Evolutionary conservation across 345 rosid species (phyloP), one percentile per base, ranked within the genome.

Genomic region (Citrus inodora): DNA sequence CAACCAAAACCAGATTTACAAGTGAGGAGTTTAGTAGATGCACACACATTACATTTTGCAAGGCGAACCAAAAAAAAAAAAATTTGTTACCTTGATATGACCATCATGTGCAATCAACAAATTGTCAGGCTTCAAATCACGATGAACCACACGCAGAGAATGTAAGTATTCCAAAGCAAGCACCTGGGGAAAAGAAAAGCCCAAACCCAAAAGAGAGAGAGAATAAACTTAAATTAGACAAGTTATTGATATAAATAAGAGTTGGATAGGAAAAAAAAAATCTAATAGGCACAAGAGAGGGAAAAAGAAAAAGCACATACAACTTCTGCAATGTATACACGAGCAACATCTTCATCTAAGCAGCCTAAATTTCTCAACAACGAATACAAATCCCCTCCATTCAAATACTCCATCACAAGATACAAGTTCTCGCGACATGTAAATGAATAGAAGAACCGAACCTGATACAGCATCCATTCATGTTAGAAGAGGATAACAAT

Each of bases 321-420:
- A 75, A 97, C 97, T 94, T 97, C 99, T 10, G 99, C 99, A 42
- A 97, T 90, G 85, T 97, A 97, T 70, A 97, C 93, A 63, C 99
- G 97, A 79, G 97, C 98, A 88, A 97, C 93, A 75, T 88, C 98
- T 91, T 97, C 99, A 73, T 94, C 94, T 85, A 97, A 87, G 92
- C 98, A 97, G 84, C 99, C 98, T 78, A 97, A 81, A 85, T 97
- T 97, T 84, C 99, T 91, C 88, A 97, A 82, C 83, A 97, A 82
- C 25, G 99, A 97, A 88, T 94, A 97, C 69, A 97, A 76, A 84
- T 97, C 99, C 46, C 99, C 99, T 81, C 99, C 99, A 83, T 97
- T 97, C 85, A 97, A 82, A 85, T 97, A 97, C 92, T 97, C 99
- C 99, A 97, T 97, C 88, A 97, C 99, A 81, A 97, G 98, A 85